Percentiles rank a stretch among this genome's conserved stretches.
phyloP scores from a whole-genome alignment of 208 protist species.

The Trichomonas vaginalis region DNA sequence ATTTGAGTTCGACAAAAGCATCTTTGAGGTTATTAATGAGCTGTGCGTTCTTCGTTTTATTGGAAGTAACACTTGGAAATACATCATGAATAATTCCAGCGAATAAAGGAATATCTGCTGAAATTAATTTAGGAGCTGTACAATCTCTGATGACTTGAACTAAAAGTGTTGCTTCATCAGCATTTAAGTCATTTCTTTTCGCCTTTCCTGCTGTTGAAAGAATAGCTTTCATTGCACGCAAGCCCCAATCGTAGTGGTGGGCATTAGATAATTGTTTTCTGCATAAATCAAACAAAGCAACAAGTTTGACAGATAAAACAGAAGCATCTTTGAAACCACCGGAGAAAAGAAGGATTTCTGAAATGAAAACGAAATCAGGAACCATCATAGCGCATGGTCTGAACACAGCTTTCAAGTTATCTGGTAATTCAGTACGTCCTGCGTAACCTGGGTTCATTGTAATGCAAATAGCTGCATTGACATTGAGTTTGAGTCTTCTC shows the following conservation, averaged over 20 bases:
- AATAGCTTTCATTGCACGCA: slow-evolving; percentile 77
- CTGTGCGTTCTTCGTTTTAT: slow-evolving; percentile 53
- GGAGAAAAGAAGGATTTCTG: slow-evolving; percentile 86
- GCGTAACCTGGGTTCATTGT: slow-evolving; percentile 95
- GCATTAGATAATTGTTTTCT: slow-evolving; percentile 87
- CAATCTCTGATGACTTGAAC: slow-evolving; percentile 78
- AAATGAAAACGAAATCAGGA: slow-evolving; percentile 84
- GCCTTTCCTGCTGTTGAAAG: slow-evolving; percentile 74
- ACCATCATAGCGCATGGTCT: slow-evolving; percentile 48
- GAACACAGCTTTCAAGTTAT: slow-evolving; percentile 46
- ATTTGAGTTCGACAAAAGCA: slow-evolving; percentile 49
- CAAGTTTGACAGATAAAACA: slow-evolving; percentile 74
- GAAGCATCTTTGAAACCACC: slow-evolving; percentile 79
- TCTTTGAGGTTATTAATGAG: slow-evolving; percentile 27
- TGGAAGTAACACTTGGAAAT: slow-evolving; percentile 69
- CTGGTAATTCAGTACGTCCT: slow-evolving; percentile 63
- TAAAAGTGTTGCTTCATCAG: slow-evolving; percentile 59
- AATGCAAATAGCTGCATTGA: slow-evolving; percentile 81
- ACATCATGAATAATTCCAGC: slow-evolving; percentile 73
- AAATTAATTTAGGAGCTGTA: slow-evolving; percentile 84
- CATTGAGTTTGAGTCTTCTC: slow-evolving; percentile 65
- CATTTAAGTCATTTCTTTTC: slow-evolving; percentile 43
- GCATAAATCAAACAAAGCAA: slow-evolving; percentile 78
- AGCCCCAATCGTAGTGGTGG: slow-evolving; percentile 89
- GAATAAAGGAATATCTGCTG: slow-evolving; percentile 82